Conservation (phyloP, 2,329 filamentous ascomycete species). For the Cladosporium sp. region DNA sequence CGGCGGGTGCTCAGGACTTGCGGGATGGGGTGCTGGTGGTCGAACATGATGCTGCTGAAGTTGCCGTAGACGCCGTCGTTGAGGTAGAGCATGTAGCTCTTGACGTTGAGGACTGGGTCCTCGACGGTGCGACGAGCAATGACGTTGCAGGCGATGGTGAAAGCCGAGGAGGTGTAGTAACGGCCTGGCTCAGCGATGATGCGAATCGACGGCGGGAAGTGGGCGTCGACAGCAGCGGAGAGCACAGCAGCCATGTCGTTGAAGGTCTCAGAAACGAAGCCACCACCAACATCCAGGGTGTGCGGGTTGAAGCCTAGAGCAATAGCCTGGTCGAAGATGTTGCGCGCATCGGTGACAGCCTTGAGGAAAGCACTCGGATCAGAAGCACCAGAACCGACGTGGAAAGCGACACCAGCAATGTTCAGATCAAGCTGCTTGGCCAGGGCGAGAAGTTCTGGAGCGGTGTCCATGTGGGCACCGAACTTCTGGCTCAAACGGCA, state of each 20-base stretch:
- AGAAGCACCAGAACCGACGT: constrained; percentile 93
- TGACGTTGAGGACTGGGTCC: constrained; percentile 61
- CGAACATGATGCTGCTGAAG: constrained; percentile 99
- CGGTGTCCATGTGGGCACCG: constrained; percentile 83
- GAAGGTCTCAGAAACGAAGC: constrained; percentile 88
- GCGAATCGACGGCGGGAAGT: constrained; percentile 80
- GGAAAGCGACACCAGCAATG: constrained; percentile 95
- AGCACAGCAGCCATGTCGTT: constrained; percentile 85
- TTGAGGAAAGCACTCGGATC: constrained; percentile 90
- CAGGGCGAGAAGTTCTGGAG: constrained; percentile 72
- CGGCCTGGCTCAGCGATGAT: constrained; percentile 96
- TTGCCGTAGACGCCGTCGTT: constrained; percentile 98
- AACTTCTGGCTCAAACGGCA: constrained; percentile 98
- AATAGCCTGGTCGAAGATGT: constrained; percentile 83
- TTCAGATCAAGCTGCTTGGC: constrained; percentile 83
- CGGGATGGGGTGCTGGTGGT: constrained; percentile 89
- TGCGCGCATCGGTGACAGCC: constrained; percentile 84
- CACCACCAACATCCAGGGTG: constrained; percentile 90
- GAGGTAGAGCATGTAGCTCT: constrained; percentile 93
- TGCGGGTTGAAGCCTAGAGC: constrained; percentile 77
- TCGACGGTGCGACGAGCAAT: constrained; percentile 90
- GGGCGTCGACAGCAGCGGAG: constrained; percentile 75
- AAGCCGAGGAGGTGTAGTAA: constrained; percentile 91
- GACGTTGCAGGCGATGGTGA: constrained; percentile 92
- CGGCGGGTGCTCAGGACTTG: constrained; percentile 62